These are phyloP conservation scores for Plantago elongata DNA, from an alignment of 257 asterid species.

Conservation along the genomic window DNA sequence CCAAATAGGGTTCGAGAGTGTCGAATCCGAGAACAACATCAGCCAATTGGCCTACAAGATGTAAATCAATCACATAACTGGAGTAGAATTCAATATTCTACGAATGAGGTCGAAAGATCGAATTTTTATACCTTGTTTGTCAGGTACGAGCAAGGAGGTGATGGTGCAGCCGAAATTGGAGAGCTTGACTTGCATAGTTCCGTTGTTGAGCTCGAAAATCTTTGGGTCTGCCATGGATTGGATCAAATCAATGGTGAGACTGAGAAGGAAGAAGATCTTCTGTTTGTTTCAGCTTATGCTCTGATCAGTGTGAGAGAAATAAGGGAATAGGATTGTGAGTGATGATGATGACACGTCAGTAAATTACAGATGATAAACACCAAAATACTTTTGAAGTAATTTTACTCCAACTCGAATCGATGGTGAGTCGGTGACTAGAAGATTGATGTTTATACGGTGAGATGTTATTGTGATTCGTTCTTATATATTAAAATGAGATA, in stretches of 20 bases:
- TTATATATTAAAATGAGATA: no score
- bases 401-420: no score
- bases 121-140: slow-evolving; percentile 52
- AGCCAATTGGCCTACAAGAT: slow-evolving; percentile 63
- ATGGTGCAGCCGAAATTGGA: slow-evolving; percentile 90
- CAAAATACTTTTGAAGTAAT: no score
- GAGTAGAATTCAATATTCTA: background rate
- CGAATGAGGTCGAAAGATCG: slow-evolving; percentile 1
- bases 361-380: no score
- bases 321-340: no score
- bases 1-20: slow-evolving; percentile 85
- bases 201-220: slow-evolving; percentile 83
- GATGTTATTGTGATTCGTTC: no score
- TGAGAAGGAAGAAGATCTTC: background rate
- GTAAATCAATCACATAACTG: background rate
- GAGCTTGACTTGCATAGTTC: slow-evolving; percentile 59
- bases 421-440: no score
- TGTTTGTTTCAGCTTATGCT: no score
- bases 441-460: no score
- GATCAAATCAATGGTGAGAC: background rate
- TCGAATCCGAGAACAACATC: slow-evolving; percentile 99
- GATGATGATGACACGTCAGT: no score
- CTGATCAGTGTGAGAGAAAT: no score
- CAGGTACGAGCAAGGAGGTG: slow-evolving; percentile 80
- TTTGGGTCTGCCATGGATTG: slow-evolving; percentile 64